Conservation (phyloP, 2,329 filamentous ascomycete genomes). For the Ophidiomyces ophidiicola region DNA sequence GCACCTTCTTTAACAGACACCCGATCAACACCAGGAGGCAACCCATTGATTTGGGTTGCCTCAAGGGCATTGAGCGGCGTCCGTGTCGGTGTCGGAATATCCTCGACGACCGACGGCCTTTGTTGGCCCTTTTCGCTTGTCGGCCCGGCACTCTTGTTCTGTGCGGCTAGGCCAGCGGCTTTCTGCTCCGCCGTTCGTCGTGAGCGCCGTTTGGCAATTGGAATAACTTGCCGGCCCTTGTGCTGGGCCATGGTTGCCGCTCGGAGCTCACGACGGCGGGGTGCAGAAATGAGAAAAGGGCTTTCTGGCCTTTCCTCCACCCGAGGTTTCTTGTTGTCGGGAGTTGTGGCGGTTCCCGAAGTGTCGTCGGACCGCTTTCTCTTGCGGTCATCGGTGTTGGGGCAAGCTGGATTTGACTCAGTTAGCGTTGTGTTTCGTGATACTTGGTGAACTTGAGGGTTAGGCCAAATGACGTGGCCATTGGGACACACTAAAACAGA, state of each 20-base stretch:
- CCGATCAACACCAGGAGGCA: no score
- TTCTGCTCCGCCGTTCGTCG: conserved; percentile 22
- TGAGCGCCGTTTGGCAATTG: conserved; percentile 23
- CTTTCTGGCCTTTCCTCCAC: neutral
- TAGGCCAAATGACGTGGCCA: conserved; percentile 8
- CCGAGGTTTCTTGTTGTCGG: neutral
- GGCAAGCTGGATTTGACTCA: neutral
- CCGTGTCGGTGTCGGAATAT: neutral
- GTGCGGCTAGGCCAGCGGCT: conserved; percentile 25
- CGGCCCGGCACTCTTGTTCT: conserved; percentile 25
- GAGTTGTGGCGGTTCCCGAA: no score
- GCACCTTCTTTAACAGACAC: no score
- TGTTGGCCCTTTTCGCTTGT: conserved; percentile 22
- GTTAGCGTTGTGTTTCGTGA: neutral
- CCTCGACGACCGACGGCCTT: conserved; percentile 2
- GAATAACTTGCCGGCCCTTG: conserved; percentile 13
- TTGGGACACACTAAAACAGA: conserved; percentile 11
- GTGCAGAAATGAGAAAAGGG: no score
- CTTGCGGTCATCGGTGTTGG: conserved; percentile 4
- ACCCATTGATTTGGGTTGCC: no score
- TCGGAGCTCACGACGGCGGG: neutral
- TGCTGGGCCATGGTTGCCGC: conserved; percentile 9
- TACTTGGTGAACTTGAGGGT: neutral
- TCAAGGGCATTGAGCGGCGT: conserved; percentile 14
- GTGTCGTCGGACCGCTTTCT: conserved; percentile 4